phyloP scores from a whole-genome alignment of 768 basidiomycete species.

The Filobasidium wieringae region DNA sequence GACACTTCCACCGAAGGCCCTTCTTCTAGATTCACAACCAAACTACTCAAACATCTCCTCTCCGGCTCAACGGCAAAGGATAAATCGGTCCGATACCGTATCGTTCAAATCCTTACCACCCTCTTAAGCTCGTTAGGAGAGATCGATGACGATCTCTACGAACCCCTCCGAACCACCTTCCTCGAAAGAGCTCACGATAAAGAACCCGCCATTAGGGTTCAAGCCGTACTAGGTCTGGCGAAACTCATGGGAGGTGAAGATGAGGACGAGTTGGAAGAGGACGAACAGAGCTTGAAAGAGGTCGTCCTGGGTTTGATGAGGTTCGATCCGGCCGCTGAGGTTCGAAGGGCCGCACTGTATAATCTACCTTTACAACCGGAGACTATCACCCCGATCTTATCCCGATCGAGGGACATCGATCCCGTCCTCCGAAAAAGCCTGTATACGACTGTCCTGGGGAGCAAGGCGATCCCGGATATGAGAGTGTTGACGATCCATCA shows the following conservation, averaged over 20 bases:
- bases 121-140: constrained; percentile 70
- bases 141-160: constrained; percentile 70
- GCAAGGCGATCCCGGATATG: constrained; percentile 51
- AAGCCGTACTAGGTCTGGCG: constrained; percentile 66
- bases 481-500: constrained; percentile 56
- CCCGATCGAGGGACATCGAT: constrained; percentile 70
- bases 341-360: constrained; percentile 64
- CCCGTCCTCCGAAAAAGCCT: constrained; percentile 59
- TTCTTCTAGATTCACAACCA: constrained; percentile 55
- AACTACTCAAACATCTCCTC: constrained; percentile 59
- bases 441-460: constrained; percentile 54
- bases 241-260: constrained; percentile 66
- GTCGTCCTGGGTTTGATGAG: constrained; percentile 53
- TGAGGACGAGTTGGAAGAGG: constrained; percentile 43
- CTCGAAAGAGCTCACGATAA: constrained; percentile 67
- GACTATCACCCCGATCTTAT: constrained; percentile 57
- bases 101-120: constrained; percentile 61
- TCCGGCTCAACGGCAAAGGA: constrained; percentile 74
- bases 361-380: constrained; percentile 52
- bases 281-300: constrained; percentile 29
- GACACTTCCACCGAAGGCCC: constrained; percentile 53
- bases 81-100: constrained; percentile 71
- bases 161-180: constrained; percentile 50
- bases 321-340: constrained; percentile 69
- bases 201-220: constrained; percentile 61